Conservation (phyloP, 106 monocot genomes). For the Amphibolis antarctica region DNA sequence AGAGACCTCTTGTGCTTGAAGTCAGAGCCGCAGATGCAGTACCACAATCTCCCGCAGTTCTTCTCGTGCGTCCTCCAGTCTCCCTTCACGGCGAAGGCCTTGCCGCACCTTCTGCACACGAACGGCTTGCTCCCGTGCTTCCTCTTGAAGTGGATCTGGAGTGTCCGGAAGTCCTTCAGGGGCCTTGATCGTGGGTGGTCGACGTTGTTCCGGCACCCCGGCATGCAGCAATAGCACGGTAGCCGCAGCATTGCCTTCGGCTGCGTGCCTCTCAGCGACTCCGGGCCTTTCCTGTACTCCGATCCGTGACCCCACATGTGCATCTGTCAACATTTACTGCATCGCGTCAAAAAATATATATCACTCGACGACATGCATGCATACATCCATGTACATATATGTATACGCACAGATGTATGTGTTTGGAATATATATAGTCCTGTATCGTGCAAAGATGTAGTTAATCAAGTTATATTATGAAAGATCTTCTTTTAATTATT, state of each 20-base stretch:
- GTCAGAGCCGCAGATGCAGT: slow-evolving; percentile 19
- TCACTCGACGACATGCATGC: too few relatives aligned
- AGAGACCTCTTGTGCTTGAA: slow-evolving; percentile 28
- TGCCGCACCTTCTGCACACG: slow-evolving; percentile 14
- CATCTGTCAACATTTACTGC: slow-evolving; percentile 11
- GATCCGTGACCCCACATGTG: slow-evolving; percentile 30
- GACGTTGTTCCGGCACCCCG: slow-evolving; percentile 19
- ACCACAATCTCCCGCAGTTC: slow-evolving; percentile 21
- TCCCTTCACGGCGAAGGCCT: slow-evolving; percentile 15
- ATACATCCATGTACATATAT: too few relatives aligned
- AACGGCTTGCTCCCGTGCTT: slow-evolving; percentile 17
- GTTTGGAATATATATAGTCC: too few relatives aligned
- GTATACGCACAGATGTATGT: too few relatives aligned
- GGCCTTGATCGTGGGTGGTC: slow-evolving; percentile 10
- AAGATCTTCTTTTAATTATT: too few relatives aligned
- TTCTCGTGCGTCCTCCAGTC: slow-evolving; percentile 27
- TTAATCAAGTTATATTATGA: too few relatives aligned
- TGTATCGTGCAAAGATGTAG: too few relatives aligned
- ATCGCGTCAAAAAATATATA: background rate
- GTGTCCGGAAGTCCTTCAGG: slow-evolving; percentile 21
- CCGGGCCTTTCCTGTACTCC: slow-evolving; percentile 15
- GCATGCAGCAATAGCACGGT: slow-evolving; percentile 20
- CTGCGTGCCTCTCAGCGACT: slow-evolving; percentile 7
- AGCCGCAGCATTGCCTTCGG: slow-evolving; percentile 11
- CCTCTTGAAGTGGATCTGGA: slow-evolving; percentile 21